Base-by-base conservation (phyloP, 192 early-diverging fungal genomes). In the Jimgerdemannia flammicorona region DNA sequence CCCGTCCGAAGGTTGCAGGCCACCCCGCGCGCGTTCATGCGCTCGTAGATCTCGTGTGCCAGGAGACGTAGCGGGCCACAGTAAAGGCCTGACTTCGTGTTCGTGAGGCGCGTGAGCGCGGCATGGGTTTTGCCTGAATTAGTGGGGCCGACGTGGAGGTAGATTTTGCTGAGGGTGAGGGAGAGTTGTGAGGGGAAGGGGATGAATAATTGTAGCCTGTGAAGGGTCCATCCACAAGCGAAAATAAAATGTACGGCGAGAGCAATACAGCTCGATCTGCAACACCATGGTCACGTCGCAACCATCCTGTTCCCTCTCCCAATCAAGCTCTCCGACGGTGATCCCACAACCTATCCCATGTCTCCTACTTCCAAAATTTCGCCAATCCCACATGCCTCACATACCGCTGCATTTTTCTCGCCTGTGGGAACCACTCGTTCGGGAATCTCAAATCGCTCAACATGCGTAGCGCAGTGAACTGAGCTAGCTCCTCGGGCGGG, bases 101-200 rank as follows among this genome's bases (percentile, higher is more conserved):
- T 66, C 70, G 90, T 81, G 44, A 99, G 87, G 43, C 91, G 85
- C 74, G 93, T 70, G 11, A 99, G 78, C 6, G 97, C 97, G 43
- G 87, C 85, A 80, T 97, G 92, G 3, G 97, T 99, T 77, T 99
- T 99, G 77, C 97, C 97, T 29, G 94, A 95, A 83, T 99, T 99
- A 4, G 97, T 99, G 49, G 97, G 97, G 6, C 97, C 97, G 29
- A 99, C 93, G 75, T 99, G 96, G 83, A 97, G 86, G 42, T 95
- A 87, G 69, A 99, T 95, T 41, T 90, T 92, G 41, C 93, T 92
- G 74, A 11, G 18, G 68, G 63, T 4, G 29, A 29, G 4, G 19
- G 14, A 11, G 29, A 40, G 8, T 42, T 44, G 3, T 39, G 43
- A 20, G 40, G 44, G 49, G 14, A 10, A 59, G 2, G 14, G 49